phyloP scores from a whole-genome alignment of 2,329 filamentous ascomycete genomes.

The Taxawa tesnikishii region DNA sequence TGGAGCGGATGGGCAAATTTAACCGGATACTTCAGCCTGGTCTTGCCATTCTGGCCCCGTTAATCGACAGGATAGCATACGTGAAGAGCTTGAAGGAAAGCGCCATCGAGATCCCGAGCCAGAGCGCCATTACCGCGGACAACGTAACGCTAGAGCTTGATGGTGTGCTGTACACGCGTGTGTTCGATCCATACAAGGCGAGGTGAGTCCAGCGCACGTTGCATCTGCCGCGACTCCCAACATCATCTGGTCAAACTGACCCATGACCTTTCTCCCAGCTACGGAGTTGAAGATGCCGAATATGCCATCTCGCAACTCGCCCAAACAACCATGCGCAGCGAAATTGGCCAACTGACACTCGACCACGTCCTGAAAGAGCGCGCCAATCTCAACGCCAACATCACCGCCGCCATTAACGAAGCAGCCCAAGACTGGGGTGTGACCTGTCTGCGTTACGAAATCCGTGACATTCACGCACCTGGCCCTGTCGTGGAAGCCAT shows the following conservation, averaged over 20 bases:
- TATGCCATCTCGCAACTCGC: conserved; percentile 97
- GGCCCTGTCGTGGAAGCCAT: conserved; percentile 90
- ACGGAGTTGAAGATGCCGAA: conserved; percentile 95
- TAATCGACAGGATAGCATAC: conserved; percentile 92
- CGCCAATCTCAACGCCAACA: conserved; percentile 90
- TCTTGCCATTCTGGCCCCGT: conserved; percentile 74
- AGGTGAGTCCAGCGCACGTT: too few relatives aligned
- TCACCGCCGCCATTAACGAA: conserved; percentile 97
- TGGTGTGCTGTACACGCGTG: conserved; percentile 86
- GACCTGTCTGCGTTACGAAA: conserved; percentile 92
- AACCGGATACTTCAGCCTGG: conserved; percentile 86
- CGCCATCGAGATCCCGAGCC: conserved; percentile 92
- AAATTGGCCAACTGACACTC: conserved; percentile 91
- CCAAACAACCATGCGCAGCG: conserved; percentile 96
- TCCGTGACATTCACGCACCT: conserved; percentile 93
- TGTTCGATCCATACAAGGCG: conserved; percentile 97
- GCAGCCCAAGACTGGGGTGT: conserved; percentile 96
- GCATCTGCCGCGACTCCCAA: too few relatives aligned
- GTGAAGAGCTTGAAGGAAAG: conserved; percentile 95
- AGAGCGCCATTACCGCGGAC: conserved; percentile 96
- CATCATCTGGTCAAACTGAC: conserved; percentile 1
- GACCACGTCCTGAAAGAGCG: conserved; percentile 98
- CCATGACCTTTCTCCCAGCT: conserved; percentile 44
- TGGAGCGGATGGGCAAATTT: conserved; percentile 98
- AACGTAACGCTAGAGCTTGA: conserved; percentile 96